Evolutionary conservation across 495 filamentous ascomycete genomes (phyloP).

Genomic region (Neurospora sp.): DNA sequence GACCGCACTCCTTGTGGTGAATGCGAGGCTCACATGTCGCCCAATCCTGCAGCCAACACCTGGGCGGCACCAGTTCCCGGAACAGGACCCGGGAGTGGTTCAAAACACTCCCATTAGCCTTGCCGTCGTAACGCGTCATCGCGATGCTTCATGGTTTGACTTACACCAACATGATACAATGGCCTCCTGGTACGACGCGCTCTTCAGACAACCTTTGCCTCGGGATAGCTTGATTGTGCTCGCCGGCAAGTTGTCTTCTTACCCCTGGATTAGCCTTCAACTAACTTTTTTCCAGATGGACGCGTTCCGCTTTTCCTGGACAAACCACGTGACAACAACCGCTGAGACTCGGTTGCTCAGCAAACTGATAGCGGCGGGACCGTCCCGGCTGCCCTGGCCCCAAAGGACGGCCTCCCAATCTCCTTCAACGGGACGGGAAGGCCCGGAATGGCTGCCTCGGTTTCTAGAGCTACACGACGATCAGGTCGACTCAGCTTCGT

Average conservation of each 20-base stretch:
- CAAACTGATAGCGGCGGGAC: neutral
- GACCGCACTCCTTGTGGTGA: neutral
- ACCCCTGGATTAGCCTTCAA: neutral
- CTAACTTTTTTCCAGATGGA: neutral
- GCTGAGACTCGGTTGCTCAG: neutral
- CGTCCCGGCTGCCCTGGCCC: neutral
- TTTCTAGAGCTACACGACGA: neutral
- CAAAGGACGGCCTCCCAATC: neutral
- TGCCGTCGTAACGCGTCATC: neutral
- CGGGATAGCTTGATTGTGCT: neutral
- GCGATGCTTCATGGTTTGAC: neutral
- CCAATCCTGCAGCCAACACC: neutral
- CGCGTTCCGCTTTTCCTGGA: neutral
- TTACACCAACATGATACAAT: neutral
- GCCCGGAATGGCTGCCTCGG: neutral
- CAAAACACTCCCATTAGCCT: neutral
- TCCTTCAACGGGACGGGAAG: neutral
- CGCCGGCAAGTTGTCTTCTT: neutral
- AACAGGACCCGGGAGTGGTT: neutral
- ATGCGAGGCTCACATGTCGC: neutral
- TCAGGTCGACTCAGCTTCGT: neutral
- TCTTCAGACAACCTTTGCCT: neutral
- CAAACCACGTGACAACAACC: neutral
- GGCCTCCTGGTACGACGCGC: neutral
- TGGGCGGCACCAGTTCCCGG: neutral